Evolutionary conservation across 768 basidiomycete genomes (phyloP), one percentile per base, ranked within the genome.

Genomic region (Lentinus tigrinus): DNA sequence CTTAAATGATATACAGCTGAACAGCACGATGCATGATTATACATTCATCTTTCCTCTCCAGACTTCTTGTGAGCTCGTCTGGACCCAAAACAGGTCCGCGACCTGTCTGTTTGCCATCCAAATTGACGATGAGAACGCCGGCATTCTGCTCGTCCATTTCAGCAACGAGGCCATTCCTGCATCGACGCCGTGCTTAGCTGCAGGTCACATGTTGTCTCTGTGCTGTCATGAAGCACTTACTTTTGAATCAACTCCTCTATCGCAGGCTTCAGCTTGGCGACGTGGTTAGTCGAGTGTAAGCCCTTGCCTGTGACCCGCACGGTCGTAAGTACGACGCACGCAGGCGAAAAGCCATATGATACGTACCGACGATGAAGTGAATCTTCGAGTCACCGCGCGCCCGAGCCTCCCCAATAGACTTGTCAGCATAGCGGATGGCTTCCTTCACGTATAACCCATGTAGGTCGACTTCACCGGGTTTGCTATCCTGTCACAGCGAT

Each of bases 371-470:
- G 62, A 98, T 96, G 57, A 98, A 73, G 56, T 82, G 80, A 6
- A 98, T 69, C 65, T 91, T 81, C 5, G 75, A 63, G 56, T 88
- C 81, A 3, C 89, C 90, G 31, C 79, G 73, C 28, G 69, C 72
- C 54, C 85, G 87, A 14, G 91, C 93, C 34, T 81, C 74, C 66
- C 83, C 74, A 26, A 97, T 81, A 13, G 89, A 87, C 23, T 70
- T 65, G 62, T 98, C 95, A 1, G 84, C 86, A 52, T 80, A 81
- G 42, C 81, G 76, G 47, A 96, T 84, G 21, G 95, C 93, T 73
- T 98, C 96, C 68, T 93, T 93, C 60, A 96, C 95, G 71, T 92
- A 96, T 3, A 98, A 75, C 1, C 93, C 95, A 67, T 98, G 95
- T 23, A 98, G 74, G 72, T 98, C 92, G 44, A 97, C 75, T 70